Percentiles rank a stretch among this genome's conserved stretches.
phyloP scores from a whole-genome alignment of 306 rosid genomes.

The Oemleria cerasiformis region DNA sequence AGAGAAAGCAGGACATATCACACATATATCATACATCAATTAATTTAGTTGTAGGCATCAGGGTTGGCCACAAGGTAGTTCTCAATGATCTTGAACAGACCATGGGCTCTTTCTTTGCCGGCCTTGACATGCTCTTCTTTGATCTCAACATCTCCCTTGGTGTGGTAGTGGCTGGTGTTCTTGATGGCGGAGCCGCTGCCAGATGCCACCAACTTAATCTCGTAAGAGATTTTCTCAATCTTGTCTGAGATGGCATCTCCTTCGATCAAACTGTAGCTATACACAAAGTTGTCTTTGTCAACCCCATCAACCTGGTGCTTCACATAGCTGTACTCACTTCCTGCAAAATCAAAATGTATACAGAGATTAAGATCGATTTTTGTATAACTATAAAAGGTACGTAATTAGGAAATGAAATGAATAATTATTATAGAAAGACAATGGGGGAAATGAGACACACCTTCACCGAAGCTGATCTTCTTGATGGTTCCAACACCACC shows the following conservation, averaged over 20 bases:
- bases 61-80: constrained; percentile 33
- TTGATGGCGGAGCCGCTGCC: constrained; percentile 40
- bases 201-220: constrained; percentile 32
- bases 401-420: no score
- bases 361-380: no score
- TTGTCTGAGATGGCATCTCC: constrained; percentile 30
- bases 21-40: no score
- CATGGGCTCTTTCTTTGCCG: constrained; percentile 23
- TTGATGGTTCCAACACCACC: constrained; percentile 53
- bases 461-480: constrained; percentile 25
- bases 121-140: constrained; percentile 25
- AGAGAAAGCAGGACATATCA: no score
- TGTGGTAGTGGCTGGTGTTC: constrained; percentile 22
- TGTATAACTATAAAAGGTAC: no score
- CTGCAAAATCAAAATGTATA: constrained; percentile 6
- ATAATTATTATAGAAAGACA: no score
- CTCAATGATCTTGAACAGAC: constrained; percentile 4
- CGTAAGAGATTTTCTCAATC: constrained; percentile 37
- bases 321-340: not conserved
- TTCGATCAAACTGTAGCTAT: constrained; percentile 15
- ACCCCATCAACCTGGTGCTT: constrained; percentile 36
- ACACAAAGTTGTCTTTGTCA: constrained; percentile 34
- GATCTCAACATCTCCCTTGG: not conserved
- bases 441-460: not conserved
- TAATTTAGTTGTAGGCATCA: constrained; percentile 28